Conservation (phyloP, 1,284 basidiomycete genomes). For the Ceratobasidium sp. region DNA sequence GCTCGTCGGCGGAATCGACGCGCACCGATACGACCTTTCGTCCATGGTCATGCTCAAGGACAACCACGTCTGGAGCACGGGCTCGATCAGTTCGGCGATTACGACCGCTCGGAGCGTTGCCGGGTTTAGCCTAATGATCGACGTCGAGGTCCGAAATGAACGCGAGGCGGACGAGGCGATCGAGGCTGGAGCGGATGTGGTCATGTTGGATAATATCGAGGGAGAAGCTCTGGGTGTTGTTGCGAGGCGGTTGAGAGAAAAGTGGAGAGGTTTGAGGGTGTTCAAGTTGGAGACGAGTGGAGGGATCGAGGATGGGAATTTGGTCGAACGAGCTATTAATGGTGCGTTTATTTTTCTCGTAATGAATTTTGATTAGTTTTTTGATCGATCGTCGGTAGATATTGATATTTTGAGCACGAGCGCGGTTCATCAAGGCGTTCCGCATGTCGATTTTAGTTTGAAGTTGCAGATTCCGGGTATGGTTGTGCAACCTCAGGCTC, state of each 20-base stretch:
- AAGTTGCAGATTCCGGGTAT: conserved; percentile 78
- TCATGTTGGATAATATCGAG: conserved; percentile 98
- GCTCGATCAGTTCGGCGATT: conserved; percentile 92
- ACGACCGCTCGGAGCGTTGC: conserved; percentile 87
- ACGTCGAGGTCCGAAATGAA: conserved; percentile 93
- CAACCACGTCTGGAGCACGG: conserved; percentile 98
- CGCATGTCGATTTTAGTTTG: conserved; percentile 92
- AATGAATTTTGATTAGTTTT: neutral
- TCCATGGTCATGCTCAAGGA: conserved; percentile 99
- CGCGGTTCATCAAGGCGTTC: conserved; percentile 90
- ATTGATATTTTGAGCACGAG: conserved; percentile 96
- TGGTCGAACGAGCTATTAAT: conserved; percentile 79
- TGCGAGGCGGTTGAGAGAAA: conserved; percentile 78
- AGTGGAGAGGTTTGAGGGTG: conserved; percentile 81
- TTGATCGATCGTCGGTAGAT: conserved; percentile 65
- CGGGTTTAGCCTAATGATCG: conserved; percentile 92
- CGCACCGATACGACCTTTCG: conserved; percentile 95
- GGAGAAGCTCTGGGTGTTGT: conserved; percentile 77
- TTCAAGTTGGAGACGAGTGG: conserved; percentile 94
- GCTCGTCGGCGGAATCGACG: conserved; percentile 96
- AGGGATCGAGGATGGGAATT: conserved; percentile 88
- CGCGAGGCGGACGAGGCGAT: conserved; percentile 96
- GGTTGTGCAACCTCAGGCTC: neutral
- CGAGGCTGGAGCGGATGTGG: conserved; percentile 93
- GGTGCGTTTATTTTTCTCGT: conserved; percentile 63